Evolutionary conservation across 768 basidiomycete species (phyloP), one percentile per base, ranked within the genome.

Genomic region (Mycena polygramma): DNA sequence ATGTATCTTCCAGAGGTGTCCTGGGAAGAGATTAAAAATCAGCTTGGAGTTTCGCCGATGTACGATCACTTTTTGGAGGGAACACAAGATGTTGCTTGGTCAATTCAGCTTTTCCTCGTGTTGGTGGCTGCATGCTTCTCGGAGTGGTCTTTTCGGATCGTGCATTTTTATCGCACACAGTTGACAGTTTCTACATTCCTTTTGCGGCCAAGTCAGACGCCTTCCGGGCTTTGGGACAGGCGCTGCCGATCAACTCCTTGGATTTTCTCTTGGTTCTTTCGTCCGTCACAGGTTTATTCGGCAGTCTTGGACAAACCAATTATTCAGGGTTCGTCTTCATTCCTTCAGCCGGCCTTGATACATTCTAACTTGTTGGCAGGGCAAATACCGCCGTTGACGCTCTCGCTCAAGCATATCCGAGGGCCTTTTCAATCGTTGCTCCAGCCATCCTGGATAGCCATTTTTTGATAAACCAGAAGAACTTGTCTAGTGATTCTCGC

Each of bases 301-400:
- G 83, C 17, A 77, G 70, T 58, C 72, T 74, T n/a, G 83, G 83
- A 3, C 83, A 84, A 69, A 78, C 81, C 0, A 84, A 83, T 62
- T 84, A 84, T 71, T 77, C 80, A 10, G 51, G 66, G 71, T 68
- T 37, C 45, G 17, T 19, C 46, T 14, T 7, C 3, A 4, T 1
- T 59, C 35, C 15, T 36, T 15, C 51, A n/a, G n/a, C n/a, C n/a
- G n/a, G n/a, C n/a, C n/a, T n/a, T n/a, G n/a, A n/a, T 41, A 51
- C 13, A 11, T 4, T 20, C 24, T 26, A 43, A 45, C 26, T n/a
- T n/a, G 24, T 55, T 22, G 55, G n/a, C 52, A 83, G 81, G 57
- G 81, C 80, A 6, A 82, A 82, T 58, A 79, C 81, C 0, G 76
- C 73, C 24, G 45, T 83, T 4, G 80, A 81, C 22, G 76, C 72